These are phyloP conservation scores for Aspergillus ochraceoroseus DNA, from an alignment of 2,329 filamentous ascomycete genomes.

Conservation along the genomic window DNA sequence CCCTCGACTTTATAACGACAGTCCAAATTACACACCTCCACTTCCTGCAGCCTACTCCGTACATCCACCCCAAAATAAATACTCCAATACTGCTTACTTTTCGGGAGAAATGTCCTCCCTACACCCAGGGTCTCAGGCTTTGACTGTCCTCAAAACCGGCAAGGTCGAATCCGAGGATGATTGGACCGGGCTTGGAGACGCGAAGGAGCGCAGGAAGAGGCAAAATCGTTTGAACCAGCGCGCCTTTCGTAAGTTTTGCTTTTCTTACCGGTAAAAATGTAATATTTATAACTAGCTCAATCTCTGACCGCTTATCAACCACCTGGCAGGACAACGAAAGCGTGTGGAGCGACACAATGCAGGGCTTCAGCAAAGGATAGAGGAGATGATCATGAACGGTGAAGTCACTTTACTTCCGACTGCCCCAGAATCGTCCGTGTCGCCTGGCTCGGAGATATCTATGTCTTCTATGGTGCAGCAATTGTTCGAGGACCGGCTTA, in stretches of 20 bases:
- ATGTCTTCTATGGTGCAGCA: no score
- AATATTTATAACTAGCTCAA: no score
- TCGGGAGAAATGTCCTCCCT: no score
- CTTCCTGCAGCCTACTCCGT: no score
- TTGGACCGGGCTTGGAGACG: slow-evolving; percentile 28
- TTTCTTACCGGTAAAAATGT: no score
- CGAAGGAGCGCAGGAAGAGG: slow-evolving; percentile 26
- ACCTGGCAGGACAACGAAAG: slow-evolving; percentile 22
- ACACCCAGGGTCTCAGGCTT: no score
- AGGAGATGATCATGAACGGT: slow-evolving; percentile 5
- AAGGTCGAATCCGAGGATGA: slow-evolving; percentile 16
- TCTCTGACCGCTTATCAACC: no score
- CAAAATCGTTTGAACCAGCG: slow-evolving; percentile 33
- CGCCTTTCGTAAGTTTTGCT: slow-evolving; percentile 25
- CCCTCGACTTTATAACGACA: no score
- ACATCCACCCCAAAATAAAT: no score
- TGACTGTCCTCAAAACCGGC: not conserved
- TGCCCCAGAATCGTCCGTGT: not conserved
- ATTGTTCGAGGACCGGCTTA: slow-evolving; percentile 5
- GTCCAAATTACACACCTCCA: no score
- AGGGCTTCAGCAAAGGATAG: slow-evolving; percentile 2
- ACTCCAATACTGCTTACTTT: no score
- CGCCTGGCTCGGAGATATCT: not conserved
- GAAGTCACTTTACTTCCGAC: slow-evolving; percentile 7
- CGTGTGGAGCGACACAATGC: slow-evolving; percentile 14